Evolutionary conservation across 129 eudicot species (phyloP).

Genomic region (carrot (Daucus carota)): DNA sequence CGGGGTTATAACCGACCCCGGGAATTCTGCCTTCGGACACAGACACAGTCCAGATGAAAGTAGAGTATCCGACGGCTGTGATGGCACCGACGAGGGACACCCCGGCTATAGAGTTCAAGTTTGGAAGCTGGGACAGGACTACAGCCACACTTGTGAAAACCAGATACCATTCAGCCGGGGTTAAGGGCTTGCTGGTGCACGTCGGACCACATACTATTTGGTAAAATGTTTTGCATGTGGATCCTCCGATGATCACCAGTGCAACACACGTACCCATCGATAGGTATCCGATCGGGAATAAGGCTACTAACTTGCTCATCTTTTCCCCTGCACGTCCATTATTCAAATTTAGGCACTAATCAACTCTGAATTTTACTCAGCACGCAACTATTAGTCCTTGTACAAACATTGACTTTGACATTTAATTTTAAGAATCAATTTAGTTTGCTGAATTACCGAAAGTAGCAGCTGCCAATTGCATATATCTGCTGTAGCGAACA

Average conservation of each 20-base stretch:
- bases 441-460: slow-evolving; percentile 16
- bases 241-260: slow-evolving; percentile 35
- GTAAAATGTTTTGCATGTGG: slow-evolving; percentile 33
- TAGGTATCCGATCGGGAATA: slow-evolving; percentile 34
- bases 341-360: too few relatives aligned
- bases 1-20: slow-evolving; percentile 29
- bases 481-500: slow-evolving; percentile 23
- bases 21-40: slow-evolving; percentile 37
- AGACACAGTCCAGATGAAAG: slow-evolving; percentile 33
- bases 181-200: slow-evolving; percentile 37
- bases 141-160: slow-evolving; percentile 37
- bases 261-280: slow-evolving; percentile 40
- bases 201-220: slow-evolving; percentile 29
- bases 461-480: slow-evolving; percentile 16
- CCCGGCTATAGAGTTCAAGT: slow-evolving; percentile 43
- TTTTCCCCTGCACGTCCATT: slow-evolving; percentile 24
- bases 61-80: slow-evolving; percentile 41
- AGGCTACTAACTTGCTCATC: slow-evolving; percentile 27
- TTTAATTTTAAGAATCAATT: background rate
- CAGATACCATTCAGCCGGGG: slow-evolving; percentile 42
- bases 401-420: too few relatives aligned
- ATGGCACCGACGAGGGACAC: slow-evolving; percentile 41
- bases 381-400: too few relatives aligned
- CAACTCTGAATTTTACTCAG: too few relatives aligned
- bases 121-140: slow-evolving; percentile 41